Conservation (phyloP, 768 basidiomycete genomes). For the Tricholoma furcatifolium region DNA sequence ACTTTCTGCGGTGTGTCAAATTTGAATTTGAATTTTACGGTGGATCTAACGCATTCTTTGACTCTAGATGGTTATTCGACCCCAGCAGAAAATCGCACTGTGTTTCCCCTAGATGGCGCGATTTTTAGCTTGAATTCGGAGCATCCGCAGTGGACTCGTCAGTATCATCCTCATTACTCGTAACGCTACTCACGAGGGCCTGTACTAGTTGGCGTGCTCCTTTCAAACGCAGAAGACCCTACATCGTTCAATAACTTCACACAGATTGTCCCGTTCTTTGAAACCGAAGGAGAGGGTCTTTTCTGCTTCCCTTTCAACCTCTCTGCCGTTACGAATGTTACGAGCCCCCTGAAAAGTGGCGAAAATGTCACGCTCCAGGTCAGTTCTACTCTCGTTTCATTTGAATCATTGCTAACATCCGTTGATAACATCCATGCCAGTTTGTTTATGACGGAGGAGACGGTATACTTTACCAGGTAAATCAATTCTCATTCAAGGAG, state of each 20-base stretch:
- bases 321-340: no score
- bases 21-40: no score
- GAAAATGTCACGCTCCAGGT: no score
- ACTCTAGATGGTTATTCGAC: constrained; percentile 60
- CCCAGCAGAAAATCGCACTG: constrained; percentile 55
- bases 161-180: constrained; percentile 14
- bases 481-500: no score
- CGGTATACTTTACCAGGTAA: no score
- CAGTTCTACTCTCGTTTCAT: no score
- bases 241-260: constrained; percentile 66
- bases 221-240: constrained; percentile 58
- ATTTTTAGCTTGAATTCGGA: constrained; percentile 65
- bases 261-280: constrained; percentile 47
- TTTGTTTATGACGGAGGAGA: no score
- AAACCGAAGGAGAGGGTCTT: constrained; percentile 42
- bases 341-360: no score
- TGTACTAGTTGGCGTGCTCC: constrained; percentile 45
- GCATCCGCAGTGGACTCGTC: constrained; percentile 62
- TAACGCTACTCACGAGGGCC: constrained; percentile 1
- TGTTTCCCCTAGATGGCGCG: constrained; percentile 66
- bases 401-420: no score
- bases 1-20: constrained; percentile 65
- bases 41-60: not conserved
- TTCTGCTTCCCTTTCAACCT: constrained; percentile 55
- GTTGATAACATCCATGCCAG: no score